These are phyloP conservation scores for Populus trichocarpa DNA, from an alignment of 441 rosid genomes.

Conservation along the genomic window DNA sequence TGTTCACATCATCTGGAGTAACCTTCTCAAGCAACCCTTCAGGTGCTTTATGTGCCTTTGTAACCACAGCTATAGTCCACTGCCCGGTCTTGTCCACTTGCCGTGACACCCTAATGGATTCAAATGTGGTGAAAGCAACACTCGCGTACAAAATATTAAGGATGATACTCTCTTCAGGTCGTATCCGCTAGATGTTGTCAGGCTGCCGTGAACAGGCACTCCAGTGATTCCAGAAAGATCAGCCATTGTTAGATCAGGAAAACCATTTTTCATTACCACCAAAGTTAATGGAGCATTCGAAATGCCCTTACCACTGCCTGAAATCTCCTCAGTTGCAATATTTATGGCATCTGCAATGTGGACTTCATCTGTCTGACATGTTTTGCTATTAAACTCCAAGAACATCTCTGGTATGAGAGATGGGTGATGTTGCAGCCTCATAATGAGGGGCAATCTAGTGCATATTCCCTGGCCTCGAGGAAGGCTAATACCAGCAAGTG, in stretches of 20 bases:
- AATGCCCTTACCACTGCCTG: too few relatives aligned
- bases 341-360: too few relatives aligned
- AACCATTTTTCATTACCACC: slow-evolving; percentile 28
- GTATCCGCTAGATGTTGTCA: slow-evolving; percentile 32
- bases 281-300: slow-evolving; percentile 13
- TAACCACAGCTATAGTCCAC: too few relatives aligned
- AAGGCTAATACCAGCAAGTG: slow-evolving; percentile 26
- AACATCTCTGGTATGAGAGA: not conserved
- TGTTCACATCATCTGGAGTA: too few relatives aligned
- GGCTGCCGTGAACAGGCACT: slow-evolving; percentile 49
- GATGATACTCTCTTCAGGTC: slow-evolving; percentile 36
- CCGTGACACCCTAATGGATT: too few relatives aligned
- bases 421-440: slow-evolving; percentile 11
- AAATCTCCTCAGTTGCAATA: too few relatives aligned
- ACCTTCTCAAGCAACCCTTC: too few relatives aligned
- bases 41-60: too few relatives aligned
- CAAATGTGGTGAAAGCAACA: too few relatives aligned
- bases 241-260: slow-evolving; percentile 43
- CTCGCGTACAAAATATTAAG: slow-evolving; percentile 32
- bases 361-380: not conserved
- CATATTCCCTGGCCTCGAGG: slow-evolving; percentile 19
- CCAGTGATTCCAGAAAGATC: slow-evolving; percentile 47
- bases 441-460: slow-evolving; percentile 25
- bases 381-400: not conserved
- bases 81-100: too few relatives aligned